Percentiles rank a stretch among this genome's conserved stretches.
These are phyloP conservation scores for Syzygium grande DNA, from an alignment of 345 rosid species.

Conservation along the genomic window DNA sequence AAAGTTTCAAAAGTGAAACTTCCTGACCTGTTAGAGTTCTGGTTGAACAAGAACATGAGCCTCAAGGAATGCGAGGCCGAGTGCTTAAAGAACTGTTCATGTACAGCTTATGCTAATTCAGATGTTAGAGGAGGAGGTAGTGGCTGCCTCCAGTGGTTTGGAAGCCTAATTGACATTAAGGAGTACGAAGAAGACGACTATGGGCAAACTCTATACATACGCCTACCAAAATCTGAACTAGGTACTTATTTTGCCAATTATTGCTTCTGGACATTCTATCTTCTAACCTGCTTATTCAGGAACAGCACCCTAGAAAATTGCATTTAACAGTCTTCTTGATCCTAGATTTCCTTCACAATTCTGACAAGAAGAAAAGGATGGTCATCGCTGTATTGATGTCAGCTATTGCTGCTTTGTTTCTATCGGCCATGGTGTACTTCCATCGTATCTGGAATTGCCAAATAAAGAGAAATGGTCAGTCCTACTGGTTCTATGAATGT, in stretches of 20 bases:
- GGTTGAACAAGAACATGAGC: constrained; percentile 10
- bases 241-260: neutral
- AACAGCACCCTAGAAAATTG: neutral
- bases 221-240: neutral
- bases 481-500: neutral
- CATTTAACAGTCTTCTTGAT: neutral
- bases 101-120: constrained; percentile 22
- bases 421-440: neutral
- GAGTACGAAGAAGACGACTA: neutral
- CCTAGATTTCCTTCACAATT: neutral
- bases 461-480: neutral
- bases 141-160: constrained; percentile 20
- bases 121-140: constrained; percentile 12
- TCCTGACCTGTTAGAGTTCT: constrained; percentile 14
- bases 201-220: neutral
- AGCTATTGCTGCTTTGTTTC: neutral
- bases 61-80: constrained; percentile 2
- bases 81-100: constrained; percentile 26
- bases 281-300: neutral
- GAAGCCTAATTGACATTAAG: neutral
- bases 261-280: neutral
- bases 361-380: neutral
- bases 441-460: neutral
- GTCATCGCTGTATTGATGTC: neutral
- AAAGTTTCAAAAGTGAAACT: neutral